Evolutionary conservation across 768 basidiomycete genomes (phyloP).

Genomic region (Leccinum ochraceum): DNA sequence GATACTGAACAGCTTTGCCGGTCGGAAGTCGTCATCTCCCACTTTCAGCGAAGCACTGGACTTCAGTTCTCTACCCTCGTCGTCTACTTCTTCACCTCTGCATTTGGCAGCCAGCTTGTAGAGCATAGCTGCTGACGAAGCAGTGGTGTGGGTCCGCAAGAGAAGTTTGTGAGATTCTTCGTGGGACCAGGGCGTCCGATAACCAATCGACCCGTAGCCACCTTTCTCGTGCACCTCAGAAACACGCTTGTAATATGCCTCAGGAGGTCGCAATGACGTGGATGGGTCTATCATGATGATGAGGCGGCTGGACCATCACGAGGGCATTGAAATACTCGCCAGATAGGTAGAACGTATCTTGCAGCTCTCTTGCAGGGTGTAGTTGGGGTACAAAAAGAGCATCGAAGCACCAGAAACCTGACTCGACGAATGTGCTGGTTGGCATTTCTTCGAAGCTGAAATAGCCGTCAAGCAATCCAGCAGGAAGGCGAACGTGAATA

Average conservation of each 20-base stretch:
- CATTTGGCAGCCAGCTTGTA: slow-evolving; percentile 89
- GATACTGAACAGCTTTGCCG: slow-evolving; percentile 95
- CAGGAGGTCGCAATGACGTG: slow-evolving; percentile 69
- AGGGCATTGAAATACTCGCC: slow-evolving; percentile 44
- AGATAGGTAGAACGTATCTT: slow-evolving; percentile 98
- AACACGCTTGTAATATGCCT: slow-evolving; percentile 85
- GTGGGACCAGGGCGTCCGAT: slow-evolving; percentile 93
- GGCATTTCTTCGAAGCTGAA: slow-evolving; percentile 97
- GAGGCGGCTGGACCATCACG: slow-evolving; percentile 1
- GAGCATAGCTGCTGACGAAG: slow-evolving; percentile 91
- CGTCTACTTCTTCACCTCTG: slow-evolving; percentile 55
- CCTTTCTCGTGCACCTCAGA: slow-evolving; percentile 83
- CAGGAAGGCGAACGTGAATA: background rate
- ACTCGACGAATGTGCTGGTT: slow-evolving; percentile 93
- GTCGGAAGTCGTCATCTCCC: slow-evolving; percentile 75
- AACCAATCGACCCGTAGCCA: slow-evolving; percentile 91
- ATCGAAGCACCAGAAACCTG: slow-evolving; percentile 99
- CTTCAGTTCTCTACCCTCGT: slow-evolving; percentile 28
- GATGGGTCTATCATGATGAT: slow-evolving; percentile 65
- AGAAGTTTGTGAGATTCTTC: slow-evolving; percentile 92
- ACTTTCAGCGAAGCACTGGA: slow-evolving; percentile 10
- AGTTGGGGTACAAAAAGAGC: slow-evolving; percentile 98
- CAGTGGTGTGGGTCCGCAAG: slow-evolving; percentile 95
- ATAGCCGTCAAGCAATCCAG: slow-evolving; percentile 5
- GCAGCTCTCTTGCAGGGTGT: slow-evolving; percentile 95